These are phyloP conservation scores for Trichoderma parareesei DNA, from an alignment of 495 filamentous ascomycete species.

Conservation along the genomic window DNA sequence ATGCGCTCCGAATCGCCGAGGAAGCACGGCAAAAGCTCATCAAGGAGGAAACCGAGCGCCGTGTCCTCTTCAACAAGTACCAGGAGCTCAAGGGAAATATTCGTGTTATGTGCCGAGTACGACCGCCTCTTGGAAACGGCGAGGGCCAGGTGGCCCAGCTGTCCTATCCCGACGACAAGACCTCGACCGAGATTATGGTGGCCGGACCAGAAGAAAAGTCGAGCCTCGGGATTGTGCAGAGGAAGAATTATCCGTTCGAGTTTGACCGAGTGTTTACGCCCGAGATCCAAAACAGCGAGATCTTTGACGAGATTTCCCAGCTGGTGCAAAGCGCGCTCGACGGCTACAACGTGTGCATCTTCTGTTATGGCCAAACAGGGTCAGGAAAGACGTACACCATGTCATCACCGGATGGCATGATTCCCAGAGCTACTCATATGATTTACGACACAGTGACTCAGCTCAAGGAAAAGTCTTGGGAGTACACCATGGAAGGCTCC, in stretches of 20 bases:
- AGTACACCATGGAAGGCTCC: constrained; percentile 85
- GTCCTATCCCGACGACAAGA: constrained; percentile 69
- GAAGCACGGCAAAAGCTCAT: constrained; percentile 74
- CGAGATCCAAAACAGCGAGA: constrained; percentile 63
- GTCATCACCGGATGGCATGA: constrained; percentile 91
- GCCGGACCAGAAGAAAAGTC: constrained; percentile 76
- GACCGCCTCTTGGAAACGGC: constrained; percentile 59
- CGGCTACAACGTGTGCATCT: constrained; percentile 98
- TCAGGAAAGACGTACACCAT: constrained; percentile 97
- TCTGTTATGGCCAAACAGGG: constrained; percentile 97
- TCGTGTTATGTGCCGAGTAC: constrained; percentile 92
- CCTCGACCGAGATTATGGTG: constrained; percentile 78
- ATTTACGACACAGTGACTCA: constrained; percentile 80
- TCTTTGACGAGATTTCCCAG: constrained; percentile 96
- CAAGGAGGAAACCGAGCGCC: constrained; percentile 80
- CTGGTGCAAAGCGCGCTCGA: constrained; percentile 94
- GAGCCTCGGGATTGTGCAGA: constrained; percentile 64
- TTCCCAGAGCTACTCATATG: constrained; percentile 83
- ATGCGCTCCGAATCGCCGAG: constrained; percentile 60
- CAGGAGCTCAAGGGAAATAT: constrained; percentile 99
- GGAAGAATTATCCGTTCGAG: constrained; percentile 73
- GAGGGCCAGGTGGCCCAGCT: constrained; percentile 58
- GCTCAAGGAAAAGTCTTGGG: constrained; percentile 86
- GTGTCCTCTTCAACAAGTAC: constrained; percentile 94
- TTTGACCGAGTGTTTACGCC: constrained; percentile 94